Base-by-base conservation (phyloP, 1,139 yeast species). In the Lodderomyces parapsilosis region DNA sequence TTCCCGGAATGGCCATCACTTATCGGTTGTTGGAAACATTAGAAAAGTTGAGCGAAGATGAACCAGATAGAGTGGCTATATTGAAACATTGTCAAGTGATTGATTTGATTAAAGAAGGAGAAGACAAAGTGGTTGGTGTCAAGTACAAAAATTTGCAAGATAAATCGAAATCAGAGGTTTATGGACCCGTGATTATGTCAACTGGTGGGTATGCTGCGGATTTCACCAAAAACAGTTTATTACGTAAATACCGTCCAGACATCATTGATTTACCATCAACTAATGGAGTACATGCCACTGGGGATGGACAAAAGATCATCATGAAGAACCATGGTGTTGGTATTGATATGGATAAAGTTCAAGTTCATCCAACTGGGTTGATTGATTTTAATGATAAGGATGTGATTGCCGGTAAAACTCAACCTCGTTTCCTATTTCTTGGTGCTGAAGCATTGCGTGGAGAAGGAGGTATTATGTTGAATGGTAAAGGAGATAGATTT, bases 401-500 rank as follows among this genome's bases (percentile, higher is more conserved):
- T 11, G 71, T 70, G 9, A 66, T 71, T 39, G 48, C 45, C 10
- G 74, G 76, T 4, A 60, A 58, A 46, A 71, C 68, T 36, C 51
- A 55, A 1, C 78, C 78, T 1, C 53, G 77, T 35, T 82, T 82
- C 65, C 78, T 84, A 51, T 83, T 85, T 54, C 66, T 86, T 38
- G 90, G 90, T 13, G 93, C 93, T 2, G 93, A 86, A 58, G 88
- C 89, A 0, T 65, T 86, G 33, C 72, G 93, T 55, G 91, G 91
- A 6, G 80, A 82, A 56, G 94, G 94, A 41, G 93, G 91, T 6
- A 71, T 86, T 28, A 68, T 86, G 57, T 55, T 86, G 40, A 82
- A 83, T 56, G 68, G 71, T 11, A 68, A 74, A 43, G 88, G 91
- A 10, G 74, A 77, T 48, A 69, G 96, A 51, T 86, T 83, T 62